Base-by-base conservation (phyloP, 345 rosid genomes). In the Barbarea vulgaris region DNA sequence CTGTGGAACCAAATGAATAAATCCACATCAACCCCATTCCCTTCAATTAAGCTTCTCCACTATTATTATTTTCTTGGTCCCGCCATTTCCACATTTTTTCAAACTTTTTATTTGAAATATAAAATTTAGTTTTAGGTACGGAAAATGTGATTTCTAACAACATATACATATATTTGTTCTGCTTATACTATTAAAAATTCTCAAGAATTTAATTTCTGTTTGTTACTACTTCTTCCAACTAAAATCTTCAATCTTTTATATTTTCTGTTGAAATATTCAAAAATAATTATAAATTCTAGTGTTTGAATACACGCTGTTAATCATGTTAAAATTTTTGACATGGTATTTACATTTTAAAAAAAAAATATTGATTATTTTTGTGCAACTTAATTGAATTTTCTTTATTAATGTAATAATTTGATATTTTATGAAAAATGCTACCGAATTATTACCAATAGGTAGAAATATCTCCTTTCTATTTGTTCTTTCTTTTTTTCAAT, bases 21-120 rank as follows among this genome's bases (percentile, higher is more conserved):
- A 9, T 61, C 76, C 81, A 77, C 62, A 64, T 71, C 72, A 56
- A 65, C 7, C 76, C 72, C 76, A 70, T 77, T 77, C 76, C 59
- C 36, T 71, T 46, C 48, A 36, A 53, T 76, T 63, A 69, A 66
- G 39, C 70, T 62, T 62, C 75, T 76, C 65, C 80, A 53, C 75
- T 55, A 77, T 55, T 67, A 59, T 67, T 70, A 61, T 44, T 70
- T 36, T 47, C 71, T 76, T 69, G 80, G 80, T 76, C 80, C 80
- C 66, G 25, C 61, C 75, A 48, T 37, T 57, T 56, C 11, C 72
- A 65, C 66, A 37, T 24, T 77, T 63, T 54, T 22, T 60, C n/a
- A n/a, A n/a, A n/a, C n/a, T 22, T 21, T 47, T n/a, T 14, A 4
- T 13, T 15, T 5, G 0, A 5, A 18, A n/a, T 10, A 9, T 11